phyloP scores from a whole-genome alignment of 495 filamentous ascomycete genomes.

The Aspergillus heteromorphus region DNA sequence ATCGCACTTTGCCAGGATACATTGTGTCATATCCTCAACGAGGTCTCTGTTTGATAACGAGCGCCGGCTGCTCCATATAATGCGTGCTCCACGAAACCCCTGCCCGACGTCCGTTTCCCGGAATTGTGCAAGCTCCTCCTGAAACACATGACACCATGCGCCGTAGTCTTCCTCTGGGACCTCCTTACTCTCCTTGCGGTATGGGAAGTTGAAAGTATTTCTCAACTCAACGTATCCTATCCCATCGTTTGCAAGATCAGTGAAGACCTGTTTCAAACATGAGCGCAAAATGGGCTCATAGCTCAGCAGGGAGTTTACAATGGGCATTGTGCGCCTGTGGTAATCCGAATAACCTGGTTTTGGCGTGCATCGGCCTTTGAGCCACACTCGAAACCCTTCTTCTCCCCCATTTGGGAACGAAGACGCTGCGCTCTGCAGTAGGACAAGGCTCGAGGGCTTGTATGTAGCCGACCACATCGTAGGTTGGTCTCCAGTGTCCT shows the following conservation, averaged over 20 bases:
- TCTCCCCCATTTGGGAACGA: conserved; percentile 66
- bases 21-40: conserved; percentile 75
- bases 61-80: conserved; percentile 82
- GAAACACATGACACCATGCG: conserved; percentile 63
- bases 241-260: conserved; percentile 66
- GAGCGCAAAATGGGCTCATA: conserved; percentile 88
- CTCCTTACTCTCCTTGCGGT: conserved; percentile 53
- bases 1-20: conserved; percentile 70
- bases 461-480: conserved; percentile 63
- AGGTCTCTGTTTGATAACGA: conserved; percentile 56
- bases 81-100: conserved; percentile 74
- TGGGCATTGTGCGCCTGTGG: conserved; percentile 66
- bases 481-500: conserved; percentile 19
- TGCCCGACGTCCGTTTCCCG: conserved; percentile 62
- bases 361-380: conserved; percentile 67
- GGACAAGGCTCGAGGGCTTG: conserved; percentile 45
- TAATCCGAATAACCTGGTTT: conserved; percentile 65
- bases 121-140: conserved; percentile 77
- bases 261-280: conserved; percentile 64
- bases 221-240: conserved; percentile 73
- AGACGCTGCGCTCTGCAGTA: conserved; percentile 60
- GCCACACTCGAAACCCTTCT: conserved; percentile 68
- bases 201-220: conserved; percentile 56
- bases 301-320: conserved; percentile 67
- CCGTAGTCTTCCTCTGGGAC: conserved; percentile 54